Base-by-base conservation (phyloP, 2,329 filamentous ascomycete species). In the Chaetothyriales sp. region DNA sequence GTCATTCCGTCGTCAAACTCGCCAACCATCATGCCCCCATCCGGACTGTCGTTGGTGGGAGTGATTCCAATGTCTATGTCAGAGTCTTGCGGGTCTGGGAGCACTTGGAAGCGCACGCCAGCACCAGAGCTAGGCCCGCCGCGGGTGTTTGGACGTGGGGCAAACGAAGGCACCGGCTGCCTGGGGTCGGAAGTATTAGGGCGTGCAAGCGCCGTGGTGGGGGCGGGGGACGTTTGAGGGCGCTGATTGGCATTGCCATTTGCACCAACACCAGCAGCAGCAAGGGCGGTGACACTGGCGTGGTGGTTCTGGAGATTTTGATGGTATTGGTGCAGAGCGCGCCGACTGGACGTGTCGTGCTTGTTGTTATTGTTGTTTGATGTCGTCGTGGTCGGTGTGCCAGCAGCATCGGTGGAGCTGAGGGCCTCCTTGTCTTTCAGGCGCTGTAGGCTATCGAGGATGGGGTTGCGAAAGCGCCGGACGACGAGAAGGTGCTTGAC, bases 401-500 rank as follows among this genome's bases (percentile, higher is more conserved):
- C 43, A 22, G 18, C 20, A 12, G 55, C 20, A 32, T 53, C 36
- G 19, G 57, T 52, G 25, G 47, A 25, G 15, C 53, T 54, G 2
- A 59, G 39, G 1, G 44, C 22, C 28, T 48, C 51, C 39, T 47
- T 53, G 15, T 55, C 54, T 48, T 57, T 58, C 28, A 71, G 56
- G 28, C 70, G 64, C 26, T 54, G 60, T 55, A 72, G 66, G 53
- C 69, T 71, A 53, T 71, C 67, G 7, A 63, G 62, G 2, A 68
- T 66, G 4, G 70, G 70, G 20, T 65, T 68, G 50, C 68, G 67
- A 54, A 73, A 73, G 18, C 68, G 65, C 46, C 67, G 66, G 7
- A 72, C 68, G 5, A 72, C 70, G 32, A 62, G 67, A 42, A 72
- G 61, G 53, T 72, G 70, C 43, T 66, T 58, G 5, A 67, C 60